These are phyloP conservation scores for Pythium oligandrum DNA, from an alignment of 352 stramenopile genomes.

Conservation along the genomic window DNA sequence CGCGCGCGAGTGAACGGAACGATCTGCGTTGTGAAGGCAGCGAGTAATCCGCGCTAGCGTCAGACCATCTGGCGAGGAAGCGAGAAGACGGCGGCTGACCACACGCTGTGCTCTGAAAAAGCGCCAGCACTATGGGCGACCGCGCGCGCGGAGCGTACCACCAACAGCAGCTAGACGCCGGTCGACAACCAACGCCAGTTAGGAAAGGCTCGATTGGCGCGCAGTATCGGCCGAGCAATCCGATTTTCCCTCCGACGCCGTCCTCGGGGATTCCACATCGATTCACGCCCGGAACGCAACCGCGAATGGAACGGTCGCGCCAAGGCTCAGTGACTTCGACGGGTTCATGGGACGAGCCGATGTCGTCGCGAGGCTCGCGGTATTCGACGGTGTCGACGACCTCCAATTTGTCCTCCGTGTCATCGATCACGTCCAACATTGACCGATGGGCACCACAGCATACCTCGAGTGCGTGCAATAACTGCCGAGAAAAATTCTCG, in stretches of 20 bases:
- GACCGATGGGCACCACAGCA: constrained; percentile 72
- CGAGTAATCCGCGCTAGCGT: too few relatives aligned
- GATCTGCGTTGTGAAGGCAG: too few relatives aligned
- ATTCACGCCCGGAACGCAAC: too few relatives aligned
- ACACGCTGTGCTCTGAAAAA: too few relatives aligned
- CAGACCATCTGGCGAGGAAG: too few relatives aligned
- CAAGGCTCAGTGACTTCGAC: constrained; percentile 17
- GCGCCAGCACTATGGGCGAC: background rate
- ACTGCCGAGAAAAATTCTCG: constrained; percentile 80
- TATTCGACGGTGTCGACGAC: constrained; percentile 47
- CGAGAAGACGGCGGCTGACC: too few relatives aligned
- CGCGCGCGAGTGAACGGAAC: too few relatives aligned
- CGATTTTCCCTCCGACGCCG: background rate
- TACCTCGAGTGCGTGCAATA: constrained; percentile 63
- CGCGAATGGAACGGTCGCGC: constrained; percentile 18
- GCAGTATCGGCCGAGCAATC: background rate
- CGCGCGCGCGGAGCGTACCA: background rate
- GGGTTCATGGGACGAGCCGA: constrained; percentile 31
- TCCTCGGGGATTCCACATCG: background rate
- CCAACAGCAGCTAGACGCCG: background rate
- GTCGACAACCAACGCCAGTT: background rate
- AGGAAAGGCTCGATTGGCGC: background rate
- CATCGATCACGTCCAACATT: constrained; percentile 18
- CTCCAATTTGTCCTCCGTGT: constrained; percentile 31
- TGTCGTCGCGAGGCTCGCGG: constrained; percentile 37